Evolutionary conservation across 257 asterid genomes (phyloP).

Genomic region (Penstemon eatonii): DNA sequence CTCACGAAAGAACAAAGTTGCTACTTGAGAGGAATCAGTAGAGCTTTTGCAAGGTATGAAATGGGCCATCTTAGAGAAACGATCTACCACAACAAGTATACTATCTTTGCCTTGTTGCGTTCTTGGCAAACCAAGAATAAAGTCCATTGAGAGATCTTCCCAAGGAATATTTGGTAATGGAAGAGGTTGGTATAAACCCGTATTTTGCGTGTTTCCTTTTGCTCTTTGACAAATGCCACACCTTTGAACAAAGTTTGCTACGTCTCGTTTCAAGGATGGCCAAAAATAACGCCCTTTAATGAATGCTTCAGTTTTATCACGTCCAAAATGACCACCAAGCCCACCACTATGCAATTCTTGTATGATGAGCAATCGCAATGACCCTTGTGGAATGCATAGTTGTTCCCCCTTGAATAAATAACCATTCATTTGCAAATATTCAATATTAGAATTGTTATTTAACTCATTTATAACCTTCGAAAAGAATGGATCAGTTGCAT

Average conservation of each 20-base stretch:
- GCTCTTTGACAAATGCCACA: slow-evolving; percentile 1
- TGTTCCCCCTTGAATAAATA: neutral
- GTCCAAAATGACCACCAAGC: slow-evolving; percentile 19
- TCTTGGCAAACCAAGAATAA: slow-evolving; percentile 16
- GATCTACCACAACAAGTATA: slow-evolving; percentile 6
- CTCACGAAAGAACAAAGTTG: neutral
- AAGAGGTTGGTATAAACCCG: slow-evolving; percentile 4
- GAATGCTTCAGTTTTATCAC: slow-evolving; percentile 1
- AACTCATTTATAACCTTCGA: neutral
- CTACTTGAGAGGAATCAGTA: too few relatives aligned
- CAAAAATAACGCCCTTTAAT: slow-evolving; percentile 6
- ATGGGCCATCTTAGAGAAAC: slow-evolving; percentile 9
- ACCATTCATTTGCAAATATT: neutral
- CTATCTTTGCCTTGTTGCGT: neutral
- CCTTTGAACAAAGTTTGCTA: neutral
- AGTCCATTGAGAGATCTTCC: slow-evolving; percentile 15
- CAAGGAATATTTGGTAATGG: neutral
- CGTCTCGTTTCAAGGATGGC: slow-evolving; percentile 5
- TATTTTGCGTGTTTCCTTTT: slow-evolving; percentile 5
- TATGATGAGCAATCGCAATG: neutral
- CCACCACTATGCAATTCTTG: slow-evolving; percentile 20
- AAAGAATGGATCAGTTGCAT: neutral
- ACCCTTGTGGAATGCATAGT: neutral
- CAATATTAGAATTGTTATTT: neutral
- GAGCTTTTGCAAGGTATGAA: neutral